These are phyloP conservation scores for Fusarium oxysporum DNA, from an alignment of 2,329 filamentous ascomycete genomes.

Conservation along the genomic window DNA sequence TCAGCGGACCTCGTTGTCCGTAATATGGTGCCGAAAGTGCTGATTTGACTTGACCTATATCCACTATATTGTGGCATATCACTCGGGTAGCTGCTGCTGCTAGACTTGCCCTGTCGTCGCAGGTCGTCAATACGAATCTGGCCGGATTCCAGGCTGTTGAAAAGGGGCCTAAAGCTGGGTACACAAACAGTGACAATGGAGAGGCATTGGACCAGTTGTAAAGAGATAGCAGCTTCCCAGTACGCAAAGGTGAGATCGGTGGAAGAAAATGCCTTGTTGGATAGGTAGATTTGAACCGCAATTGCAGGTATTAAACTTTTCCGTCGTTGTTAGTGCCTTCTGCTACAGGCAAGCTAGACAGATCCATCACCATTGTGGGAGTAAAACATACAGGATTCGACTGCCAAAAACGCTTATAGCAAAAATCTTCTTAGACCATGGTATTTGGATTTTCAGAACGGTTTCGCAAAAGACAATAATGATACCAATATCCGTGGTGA, in stretches of 20 bases:
- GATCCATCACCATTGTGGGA: neutral
- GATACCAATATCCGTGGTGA: constrained; percentile 45
- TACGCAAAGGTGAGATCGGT: constrained; percentile 39
- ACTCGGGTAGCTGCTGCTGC: constrained; percentile 36
- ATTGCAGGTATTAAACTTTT: constrained; percentile 44
- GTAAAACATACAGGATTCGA: constrained; percentile 43
- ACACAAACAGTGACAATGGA: constrained; percentile 44
- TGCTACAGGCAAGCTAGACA: neutral
- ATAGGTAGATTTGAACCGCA: constrained; percentile 42
- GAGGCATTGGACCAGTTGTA: constrained; percentile 46
- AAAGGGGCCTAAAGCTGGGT: constrained; percentile 46
- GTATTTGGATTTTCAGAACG: constrained; percentile 45
- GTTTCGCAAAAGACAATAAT: constrained; percentile 45
- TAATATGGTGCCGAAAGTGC: neutral
- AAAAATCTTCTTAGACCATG: constrained; percentile 42
- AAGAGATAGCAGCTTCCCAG: constrained; percentile 40
- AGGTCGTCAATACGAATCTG: constrained; percentile 46
- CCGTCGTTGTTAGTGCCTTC: constrained; percentile 4
- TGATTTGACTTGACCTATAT: neutral
- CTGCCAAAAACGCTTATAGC: constrained; percentile 48
- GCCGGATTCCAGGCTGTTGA: constrained; percentile 45
- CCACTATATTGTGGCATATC: neutral
- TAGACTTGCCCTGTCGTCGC: constrained; percentile 41
- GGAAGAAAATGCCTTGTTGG: constrained; percentile 38
- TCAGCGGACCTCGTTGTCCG: neutral